phyloP scores from a whole-genome alignment of 768 basidiomycete genomes.

The Xerocomellus chrysenteron region DNA sequence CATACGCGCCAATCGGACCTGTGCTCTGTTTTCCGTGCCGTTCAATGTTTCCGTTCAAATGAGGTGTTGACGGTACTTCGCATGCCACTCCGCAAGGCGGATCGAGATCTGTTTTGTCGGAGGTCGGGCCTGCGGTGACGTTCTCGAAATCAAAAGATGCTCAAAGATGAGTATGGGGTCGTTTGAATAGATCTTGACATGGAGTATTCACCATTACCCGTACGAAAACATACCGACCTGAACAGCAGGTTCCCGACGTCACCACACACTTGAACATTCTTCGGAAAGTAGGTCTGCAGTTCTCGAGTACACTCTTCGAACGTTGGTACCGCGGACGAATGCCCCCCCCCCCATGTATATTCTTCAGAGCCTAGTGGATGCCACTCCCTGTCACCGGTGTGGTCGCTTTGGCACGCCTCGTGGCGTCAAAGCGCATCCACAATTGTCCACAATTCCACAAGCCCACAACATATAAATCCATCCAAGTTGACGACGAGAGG shows the following conservation, averaged over 20 bases:
- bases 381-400: slow-evolving; percentile 11
- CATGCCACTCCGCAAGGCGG: not conserved
- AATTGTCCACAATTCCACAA: slow-evolving; percentile 27
- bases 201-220: not conserved
- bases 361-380: slow-evolving; percentile 3
- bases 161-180: not conserved
- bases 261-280: not conserved
- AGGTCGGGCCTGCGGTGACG: not conserved
- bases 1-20: not conserved
- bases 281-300: not conserved
- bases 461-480: slow-evolving; percentile 19
- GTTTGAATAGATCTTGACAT: not conserved
- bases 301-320: not conserved
- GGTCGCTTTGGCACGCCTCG: slow-evolving; percentile 25
- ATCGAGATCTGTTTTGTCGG: not conserved
- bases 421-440: slow-evolving; percentile 26
- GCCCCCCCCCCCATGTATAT: not conserved
- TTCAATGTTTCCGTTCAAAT: no score
- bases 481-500: not conserved
- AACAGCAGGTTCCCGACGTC: no score
- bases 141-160: not conserved
- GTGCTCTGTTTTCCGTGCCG: not conserved
- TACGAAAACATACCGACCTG: no score
- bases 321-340: not conserved
- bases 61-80: not conserved